These are phyloP conservation scores for Aphanocladium album DNA, from an alignment of 2,329 filamentous ascomycete genomes.

Conservation along the genomic window DNA sequence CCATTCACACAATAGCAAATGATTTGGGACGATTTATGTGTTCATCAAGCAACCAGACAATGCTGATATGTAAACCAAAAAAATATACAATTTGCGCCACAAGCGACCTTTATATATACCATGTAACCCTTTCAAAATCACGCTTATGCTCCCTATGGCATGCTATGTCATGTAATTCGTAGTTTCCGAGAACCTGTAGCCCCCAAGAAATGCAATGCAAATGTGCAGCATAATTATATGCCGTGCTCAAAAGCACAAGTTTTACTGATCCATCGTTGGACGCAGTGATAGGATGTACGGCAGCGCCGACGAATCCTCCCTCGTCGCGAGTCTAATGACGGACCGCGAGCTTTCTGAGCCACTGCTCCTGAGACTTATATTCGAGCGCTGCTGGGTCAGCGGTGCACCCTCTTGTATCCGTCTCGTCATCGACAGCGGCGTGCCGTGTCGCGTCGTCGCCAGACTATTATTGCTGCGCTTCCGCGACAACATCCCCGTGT, in stretches of 20 bases:
- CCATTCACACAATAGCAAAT: no score
- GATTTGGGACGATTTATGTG: no score
- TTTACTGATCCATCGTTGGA: constrained; percentile 23
- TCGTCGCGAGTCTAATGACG: constrained; percentile 44
- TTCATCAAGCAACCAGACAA: neutral
- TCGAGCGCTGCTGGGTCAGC: constrained; percentile 34
- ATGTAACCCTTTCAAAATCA: neutral
- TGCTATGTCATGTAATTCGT: neutral
- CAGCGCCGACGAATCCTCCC: constrained; percentile 26
- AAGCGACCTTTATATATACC: neutral
- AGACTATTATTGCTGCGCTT: constrained; percentile 36
- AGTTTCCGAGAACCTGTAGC: neutral
- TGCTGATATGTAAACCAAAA: neutral
- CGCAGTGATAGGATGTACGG: constrained; percentile 34
- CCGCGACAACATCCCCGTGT: constrained; percentile 31
- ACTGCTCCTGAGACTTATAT: constrained; percentile 34
- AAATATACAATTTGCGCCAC: neutral
- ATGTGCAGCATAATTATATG: neutral
- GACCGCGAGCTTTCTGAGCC: constrained; percentile 35
- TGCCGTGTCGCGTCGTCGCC: constrained; percentile 20
- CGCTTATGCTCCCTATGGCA: neutral
- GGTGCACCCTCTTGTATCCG: constrained; percentile 35
- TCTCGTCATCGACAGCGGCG: neutral
- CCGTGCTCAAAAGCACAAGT: neutral
- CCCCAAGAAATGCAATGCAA: neutral